Evolutionary conservation across 805 yeast genomes (phyloP), one percentile per base, ranked within the genome.

Genomic region (Candida verbasci): DNA sequence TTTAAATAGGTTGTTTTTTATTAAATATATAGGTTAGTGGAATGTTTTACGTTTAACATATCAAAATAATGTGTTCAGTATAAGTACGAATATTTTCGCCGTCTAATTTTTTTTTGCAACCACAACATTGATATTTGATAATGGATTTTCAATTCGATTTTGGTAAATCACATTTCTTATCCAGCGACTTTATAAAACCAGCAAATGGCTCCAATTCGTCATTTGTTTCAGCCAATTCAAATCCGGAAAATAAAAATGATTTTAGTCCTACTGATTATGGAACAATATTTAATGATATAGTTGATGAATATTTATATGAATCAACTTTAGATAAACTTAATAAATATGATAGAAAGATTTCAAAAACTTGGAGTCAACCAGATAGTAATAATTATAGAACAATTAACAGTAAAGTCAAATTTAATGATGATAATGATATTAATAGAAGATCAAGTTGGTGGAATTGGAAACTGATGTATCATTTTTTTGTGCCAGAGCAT

Each of bases 271-370:
- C 15, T 12, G 31, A 29, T 24, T 31, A 18, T 23, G 37, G 37
- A 6, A 24, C 22, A 3, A 4, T 34, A 4, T 17, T 38, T 24
- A 17, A 7, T 23, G 41, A 38, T 2, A 29, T 38, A 7, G 22
- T 38, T 8, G 33, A 38, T 20, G 20, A 10, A 20, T 38, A 38
- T 24, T 21, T 38, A 8, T 9, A 31, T 27, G 7, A 26, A 9
- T 34, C n/a, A n/a, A n/a, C n/a, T n/a, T n/a, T n/a, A n/a, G n/a
- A n/a, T n/a, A n/a, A n/a, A n/a, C n/a, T n/a, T n/a, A n/a, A n/a
- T n/a, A n/a, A 31, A 28, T 28, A 18, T 23, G 17, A 15, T 25
- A 4, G 4, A n/a, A n/a, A 25, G 12, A 6, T 25, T 25, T 3
- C 28, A 25, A 25, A 25, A 25, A 25, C 15, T 23, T 23, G 32